Evolutionary conservation across 2,329 filamentous ascomycete genomes (phyloP).

Genomic region (Coniella vitis): DNA sequence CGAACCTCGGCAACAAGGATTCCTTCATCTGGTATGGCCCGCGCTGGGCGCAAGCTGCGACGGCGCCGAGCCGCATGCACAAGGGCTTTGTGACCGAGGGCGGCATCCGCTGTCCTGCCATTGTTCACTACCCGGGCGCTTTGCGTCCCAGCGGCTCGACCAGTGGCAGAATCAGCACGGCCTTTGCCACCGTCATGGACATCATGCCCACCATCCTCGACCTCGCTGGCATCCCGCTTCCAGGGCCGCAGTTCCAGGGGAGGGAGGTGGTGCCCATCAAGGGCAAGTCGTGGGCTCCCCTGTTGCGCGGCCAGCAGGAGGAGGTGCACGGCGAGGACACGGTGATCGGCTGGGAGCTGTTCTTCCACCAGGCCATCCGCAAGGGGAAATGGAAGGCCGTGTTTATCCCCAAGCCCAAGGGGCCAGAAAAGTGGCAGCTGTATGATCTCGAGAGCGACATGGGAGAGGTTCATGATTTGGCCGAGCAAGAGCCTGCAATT

Average conservation of each 20-base stretch:
- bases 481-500: conserved; percentile 25
- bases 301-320: conserved; percentile 20
- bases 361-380: conserved; percentile 26
- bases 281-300: conserved; percentile 28
- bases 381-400: conserved; percentile 33
- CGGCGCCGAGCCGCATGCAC: conserved; percentile 22
- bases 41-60: conserved; percentile 39
- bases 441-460: conserved; percentile 40
- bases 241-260: conserved; percentile 39
- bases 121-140: conserved; percentile 27
- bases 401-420: conserved; percentile 41
- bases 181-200: conserved; percentile 46
- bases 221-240: conserved; percentile 41
- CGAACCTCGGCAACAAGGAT: conserved; percentile 48
- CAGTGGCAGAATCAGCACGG: conserved; percentile 32
- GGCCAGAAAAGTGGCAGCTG: conserved; percentile 42
- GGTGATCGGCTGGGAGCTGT: conserved; percentile 31
- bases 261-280: conserved; percentile 27
- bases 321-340: conserved; percentile 29
- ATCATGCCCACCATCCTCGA: conserved; percentile 42
- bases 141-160: not conserved
- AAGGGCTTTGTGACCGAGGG: conserved; percentile 38
- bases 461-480: conserved; percentile 35
- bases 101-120: conserved; percentile 41
- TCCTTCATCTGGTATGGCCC: conserved; percentile 53